Base-by-base conservation (phyloP, 179 eudicot species). In the Spinacia oleracea region DNA sequence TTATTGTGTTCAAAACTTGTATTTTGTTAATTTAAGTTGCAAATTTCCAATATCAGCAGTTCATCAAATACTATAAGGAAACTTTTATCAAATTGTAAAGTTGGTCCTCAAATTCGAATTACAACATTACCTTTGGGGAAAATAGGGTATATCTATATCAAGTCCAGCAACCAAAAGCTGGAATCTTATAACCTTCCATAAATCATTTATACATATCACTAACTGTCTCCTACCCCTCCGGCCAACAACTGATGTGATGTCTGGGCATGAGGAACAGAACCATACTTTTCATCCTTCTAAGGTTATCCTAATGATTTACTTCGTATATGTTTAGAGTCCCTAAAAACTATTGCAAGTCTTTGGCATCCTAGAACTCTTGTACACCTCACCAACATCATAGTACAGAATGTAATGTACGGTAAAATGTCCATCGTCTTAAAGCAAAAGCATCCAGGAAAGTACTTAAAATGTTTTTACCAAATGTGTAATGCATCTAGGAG, bases 371-470 rank as follows among this genome's bases (percentile, higher is more conserved):
- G 40, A 20, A 63, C 46, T 9, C 34, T 31, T 48, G 53, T 5
- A 48, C 18, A 62, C 64, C 69, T 32, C 32, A 64, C 34, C 69
- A 29, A 34, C 4, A 8, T 20, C 6, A 5, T 14, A 2, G 35
- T 27, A 2, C 4, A 35, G 1, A 66, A 34, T 18, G 9, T 16
- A 64, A 32, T 31, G 25, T 34, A 66, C 1, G 6, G 25, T 35
- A 18, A 23, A 32, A 65, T 32, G 60, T 58, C 40, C 29, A 46
- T 27, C 34, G 79, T 25, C 43, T 43, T 15, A 50, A 59, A 23
- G 73, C 73, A 56, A 82, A 51, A 16, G 23, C 23, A 51, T 51
- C n/a, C n/a, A 16, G 3, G 46, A 43, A n/a, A n/a, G 58, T 56
- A n/a, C n/a, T 14, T 7, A 0, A 38, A 38, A 38, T 38, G 40